Conservation (phyloP, 2,329 filamentous ascomycete genomes). For the Pestalotiopsis sp. region DNA sequence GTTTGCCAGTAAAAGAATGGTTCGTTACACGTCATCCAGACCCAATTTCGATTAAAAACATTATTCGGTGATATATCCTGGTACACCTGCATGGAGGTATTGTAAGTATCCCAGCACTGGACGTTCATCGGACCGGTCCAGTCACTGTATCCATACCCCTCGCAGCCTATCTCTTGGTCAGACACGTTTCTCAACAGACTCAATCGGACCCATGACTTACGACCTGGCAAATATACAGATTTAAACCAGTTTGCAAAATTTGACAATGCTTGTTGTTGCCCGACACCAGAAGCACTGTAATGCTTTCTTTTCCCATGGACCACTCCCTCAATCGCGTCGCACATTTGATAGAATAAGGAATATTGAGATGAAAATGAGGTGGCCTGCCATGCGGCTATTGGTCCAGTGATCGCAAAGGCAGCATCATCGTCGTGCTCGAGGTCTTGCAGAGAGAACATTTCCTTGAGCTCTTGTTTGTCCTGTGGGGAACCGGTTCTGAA, state of each 20-base stretch:
- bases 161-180: constrained; percentile 33
- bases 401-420: constrained; percentile 34
- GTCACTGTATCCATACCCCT: constrained; percentile 46
- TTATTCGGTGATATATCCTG: constrained; percentile 52
- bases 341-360: constrained; percentile 37
- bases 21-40: constrained; percentile 66
- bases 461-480: constrained; percentile 48
- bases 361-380: constrained; percentile 37
- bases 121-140: constrained; percentile 43
- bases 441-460: constrained; percentile 52
- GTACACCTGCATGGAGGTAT: constrained; percentile 50
- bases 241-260: constrained; percentile 60
- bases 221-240: constrained; percentile 44
- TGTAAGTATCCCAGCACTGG: constrained; percentile 57
- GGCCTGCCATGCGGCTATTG: constrained; percentile 37
- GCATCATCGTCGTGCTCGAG: constrained; percentile 55
- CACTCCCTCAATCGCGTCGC: constrained; percentile 35
- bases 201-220: constrained; percentile 35
- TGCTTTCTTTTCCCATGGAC: constrained; percentile 23
- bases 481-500: constrained; percentile 42
- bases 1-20: constrained; percentile 62
- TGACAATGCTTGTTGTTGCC: constrained; percentile 51
- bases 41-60: constrained; percentile 53
- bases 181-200: background rate
- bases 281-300: constrained; percentile 48